Conservation (phyloP, 768 basidiomycete species). For the Phaffia australis region DNA sequence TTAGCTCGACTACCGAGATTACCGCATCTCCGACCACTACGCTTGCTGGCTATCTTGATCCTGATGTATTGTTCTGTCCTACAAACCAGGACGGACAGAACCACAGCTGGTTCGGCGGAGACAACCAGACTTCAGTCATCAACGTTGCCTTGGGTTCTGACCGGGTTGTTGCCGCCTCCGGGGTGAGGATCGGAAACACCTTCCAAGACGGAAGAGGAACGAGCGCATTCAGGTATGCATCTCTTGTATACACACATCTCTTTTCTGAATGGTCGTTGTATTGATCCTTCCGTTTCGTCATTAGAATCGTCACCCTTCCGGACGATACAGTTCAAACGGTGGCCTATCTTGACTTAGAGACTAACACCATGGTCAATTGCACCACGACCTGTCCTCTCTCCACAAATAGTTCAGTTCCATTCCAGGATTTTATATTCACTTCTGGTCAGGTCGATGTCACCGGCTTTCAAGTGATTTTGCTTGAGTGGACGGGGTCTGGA, state of each 20-base stretch:
- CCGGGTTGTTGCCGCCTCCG: constrained; percentile 55
- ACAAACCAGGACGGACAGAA: constrained; percentile 58
- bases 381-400: constrained; percentile 66
- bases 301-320: constrained; percentile 74
- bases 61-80: constrained; percentile 66
- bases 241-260: not conserved
- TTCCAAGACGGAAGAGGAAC: constrained; percentile 71
- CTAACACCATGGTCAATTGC: constrained; percentile 67
- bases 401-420: constrained; percentile 61
- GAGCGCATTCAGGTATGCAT: constrained; percentile 67
- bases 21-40: constrained; percentile 48
- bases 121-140: constrained; percentile 59
- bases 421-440: constrained; percentile 87
- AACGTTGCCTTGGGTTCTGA: constrained; percentile 52
- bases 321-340: constrained; percentile 71
- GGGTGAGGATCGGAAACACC: constrained; percentile 83
- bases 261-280: not conserved
- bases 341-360: constrained; percentile 63
- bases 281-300: not conserved
- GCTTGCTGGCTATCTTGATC: constrained; percentile 27
- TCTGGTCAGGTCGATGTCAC: constrained; percentile 50
- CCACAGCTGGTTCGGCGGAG: constrained; percentile 71
- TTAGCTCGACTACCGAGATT: constrained; percentile 44
- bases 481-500: constrained; percentile 59
- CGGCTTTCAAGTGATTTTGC: constrained; percentile 75